Conservation (phyloP, 805 yeast genomes). For the Metschnikowia picachoensis region DNA sequence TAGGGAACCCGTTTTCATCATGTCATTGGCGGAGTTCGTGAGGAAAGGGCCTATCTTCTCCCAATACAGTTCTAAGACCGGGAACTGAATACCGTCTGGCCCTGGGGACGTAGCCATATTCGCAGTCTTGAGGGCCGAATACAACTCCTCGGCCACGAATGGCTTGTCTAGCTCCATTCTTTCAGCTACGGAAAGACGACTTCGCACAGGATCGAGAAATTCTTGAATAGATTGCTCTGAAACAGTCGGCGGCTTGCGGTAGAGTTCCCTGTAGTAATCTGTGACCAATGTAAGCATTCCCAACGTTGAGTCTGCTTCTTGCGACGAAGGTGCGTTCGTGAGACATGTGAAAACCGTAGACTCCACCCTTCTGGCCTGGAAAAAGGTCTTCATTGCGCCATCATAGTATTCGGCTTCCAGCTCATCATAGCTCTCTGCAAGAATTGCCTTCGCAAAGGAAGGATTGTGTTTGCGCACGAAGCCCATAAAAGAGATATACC, state of each 20-base stretch:
- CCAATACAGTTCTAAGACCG: neutral
- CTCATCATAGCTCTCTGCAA: too few species aligned
- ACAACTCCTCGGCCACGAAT: neutral
- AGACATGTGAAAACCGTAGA: neutral
- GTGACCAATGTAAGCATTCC: neutral
- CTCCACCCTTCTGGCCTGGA: neutral
- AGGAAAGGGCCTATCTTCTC: neutral
- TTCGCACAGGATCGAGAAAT: neutral
- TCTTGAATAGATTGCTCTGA: neutral
- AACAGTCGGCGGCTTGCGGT: neutral
- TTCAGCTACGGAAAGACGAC: neutral
- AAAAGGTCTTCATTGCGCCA: neutral
- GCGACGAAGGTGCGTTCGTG: neutral
- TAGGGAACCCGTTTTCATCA: neutral
- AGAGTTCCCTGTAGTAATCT: neutral
- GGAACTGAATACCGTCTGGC: neutral
- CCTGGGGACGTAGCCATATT: neutral
- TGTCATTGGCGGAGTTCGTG: neutral
- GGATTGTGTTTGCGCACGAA: too few species aligned
- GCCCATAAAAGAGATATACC: too few species aligned
- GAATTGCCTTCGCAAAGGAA: too few species aligned
- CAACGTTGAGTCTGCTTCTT: neutral
- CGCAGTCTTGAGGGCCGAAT: neutral
- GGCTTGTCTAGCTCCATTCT: neutral
- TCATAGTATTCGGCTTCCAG: too few species aligned